These are phyloP conservation scores for Populus hybrid DNA, from an alignment of 441 rosid species.

Conservation along the genomic window DNA sequence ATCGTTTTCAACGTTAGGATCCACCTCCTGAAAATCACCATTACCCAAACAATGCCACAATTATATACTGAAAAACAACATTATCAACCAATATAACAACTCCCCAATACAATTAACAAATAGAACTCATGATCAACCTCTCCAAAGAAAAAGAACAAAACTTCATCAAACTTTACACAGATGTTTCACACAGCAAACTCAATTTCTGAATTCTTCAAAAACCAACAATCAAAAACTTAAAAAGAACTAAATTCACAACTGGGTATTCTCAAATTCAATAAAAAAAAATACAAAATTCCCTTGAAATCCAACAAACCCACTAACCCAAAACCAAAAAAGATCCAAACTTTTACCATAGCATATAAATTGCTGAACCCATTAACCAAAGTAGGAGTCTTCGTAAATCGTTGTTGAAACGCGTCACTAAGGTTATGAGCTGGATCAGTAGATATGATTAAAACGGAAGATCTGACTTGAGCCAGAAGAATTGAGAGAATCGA, in stretches of 20 bases:
- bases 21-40: conserved; percentile 72
- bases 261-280: conserved; percentile 9
- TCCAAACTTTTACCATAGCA: conserved; percentile 61
- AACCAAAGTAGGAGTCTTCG: conserved; percentile 81
- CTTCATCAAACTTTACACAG: not conserved
- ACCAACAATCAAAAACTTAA: conserved; percentile 6
- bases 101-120: not conserved
- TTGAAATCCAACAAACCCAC: not conserved
- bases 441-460: conserved; percentile 95
- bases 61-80: not conserved
- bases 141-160: not conserved
- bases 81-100: not conserved
- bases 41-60: conserved; percentile 11
- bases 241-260: conserved; percentile 3
- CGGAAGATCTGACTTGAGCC: conserved; percentile 80
- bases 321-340: not conserved
- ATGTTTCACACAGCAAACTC: not conserved
- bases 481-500: conserved; percentile 79
- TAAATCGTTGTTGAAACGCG: conserved; percentile 95
- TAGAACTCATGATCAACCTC: not conserved
- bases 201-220: conserved; percentile 1
- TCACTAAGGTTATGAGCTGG: conserved; percentile 99
- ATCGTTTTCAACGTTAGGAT: conserved; percentile 91
- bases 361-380: conserved; percentile 90
- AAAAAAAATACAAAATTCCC: not conserved